Percentiles rank a stretch among this genome's conserved stretches.
phyloP scores from a whole-genome alignment of 2,329 filamentous ascomycete species.

The Aureobasidium sp. region DNA sequence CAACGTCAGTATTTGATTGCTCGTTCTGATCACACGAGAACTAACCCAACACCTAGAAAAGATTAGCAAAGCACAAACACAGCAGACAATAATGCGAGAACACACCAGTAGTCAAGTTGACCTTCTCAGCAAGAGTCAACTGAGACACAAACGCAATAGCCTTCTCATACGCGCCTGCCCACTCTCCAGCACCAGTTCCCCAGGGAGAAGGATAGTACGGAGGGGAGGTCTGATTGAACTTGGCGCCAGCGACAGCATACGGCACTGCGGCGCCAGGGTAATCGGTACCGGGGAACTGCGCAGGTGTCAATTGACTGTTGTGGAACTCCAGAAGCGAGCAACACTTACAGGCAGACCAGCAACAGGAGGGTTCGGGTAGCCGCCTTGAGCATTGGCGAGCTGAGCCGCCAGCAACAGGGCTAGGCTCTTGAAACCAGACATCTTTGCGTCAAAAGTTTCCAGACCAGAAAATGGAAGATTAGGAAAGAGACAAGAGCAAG shows the following conservation, averaged over 20 bases:
- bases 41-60: conserved; percentile 54
- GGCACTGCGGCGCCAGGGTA: conserved; percentile 24
- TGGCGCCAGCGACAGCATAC: conserved; percentile 24
- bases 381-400: conserved; percentile 24
- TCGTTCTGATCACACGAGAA: not conserved
- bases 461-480: not conserved
- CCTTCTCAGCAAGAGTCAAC: conserved; percentile 79
- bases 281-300: conserved; percentile 23
- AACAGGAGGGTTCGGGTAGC: conserved; percentile 18
- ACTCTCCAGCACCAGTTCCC: conserved; percentile 67
- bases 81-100: not conserved
- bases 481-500: not conserved
- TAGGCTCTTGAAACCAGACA: conserved; percentile 9
- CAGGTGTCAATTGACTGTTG: not conserved
- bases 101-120: conserved; percentile 81
- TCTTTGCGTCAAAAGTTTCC: not conserved
- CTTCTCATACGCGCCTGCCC: conserved; percentile 68
- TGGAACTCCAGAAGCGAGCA: not conserved
- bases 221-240: conserved; percentile 40
- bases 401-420: conserved; percentile 25
- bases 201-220: conserved; percentile 83
- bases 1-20: conserved; percentile 18
- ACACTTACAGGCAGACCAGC: conserved; percentile 19
- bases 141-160: conserved; percentile 75
- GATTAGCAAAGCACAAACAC: not conserved